phyloP scores from a whole-genome alignment of 1,284 basidiomycete species.

The Fomitiporia mediterranea region DNA sequence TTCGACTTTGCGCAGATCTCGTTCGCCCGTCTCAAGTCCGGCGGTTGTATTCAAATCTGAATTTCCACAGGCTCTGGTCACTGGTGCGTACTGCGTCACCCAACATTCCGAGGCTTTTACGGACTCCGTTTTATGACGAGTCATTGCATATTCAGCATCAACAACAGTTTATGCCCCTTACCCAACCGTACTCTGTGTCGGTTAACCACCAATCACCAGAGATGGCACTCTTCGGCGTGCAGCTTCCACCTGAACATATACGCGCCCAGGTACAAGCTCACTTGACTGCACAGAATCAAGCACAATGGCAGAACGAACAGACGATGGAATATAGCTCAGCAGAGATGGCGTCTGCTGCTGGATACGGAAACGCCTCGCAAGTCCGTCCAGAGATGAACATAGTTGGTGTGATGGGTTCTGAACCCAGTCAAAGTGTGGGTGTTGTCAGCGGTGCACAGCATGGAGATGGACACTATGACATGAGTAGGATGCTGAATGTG shows the following conservation, averaged over 20 bases:
- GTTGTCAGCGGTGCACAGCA: neutral
- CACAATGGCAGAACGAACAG: constrained; percentile 18
- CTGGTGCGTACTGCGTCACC: constrained; percentile 24
- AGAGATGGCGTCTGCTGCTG: constrained; percentile 17
- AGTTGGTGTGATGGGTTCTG: neutral
- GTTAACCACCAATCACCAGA: constrained; percentile 14
- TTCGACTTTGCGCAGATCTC: constrained; percentile 32
- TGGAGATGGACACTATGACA: constrained; percentile 5
- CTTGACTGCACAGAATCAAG: neutral
- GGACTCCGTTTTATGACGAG: constrained; percentile 5
- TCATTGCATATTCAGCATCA: neutral
- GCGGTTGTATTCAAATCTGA: constrained; percentile 27
- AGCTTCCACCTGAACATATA: constrained; percentile 21
- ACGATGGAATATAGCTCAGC: constrained; percentile 17
- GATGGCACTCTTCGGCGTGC: constrained; percentile 18
- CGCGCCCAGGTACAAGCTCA: constrained; percentile 23
- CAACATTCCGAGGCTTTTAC: constrained; percentile 6
- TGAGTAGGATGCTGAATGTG: constrained; percentile 8
- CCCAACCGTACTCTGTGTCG: constrained; percentile 1
- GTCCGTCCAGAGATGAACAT: constrained; percentile 1
- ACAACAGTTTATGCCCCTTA: constrained; percentile 4
- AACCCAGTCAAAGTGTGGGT: neutral
- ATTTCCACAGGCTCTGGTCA: constrained; percentile 21
- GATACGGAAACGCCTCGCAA: constrained; percentile 1
- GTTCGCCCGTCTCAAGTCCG: constrained; percentile 42